phyloP scores from a whole-genome alignment of 441 rosid genomes.

The Erodium moschatum region DNA sequence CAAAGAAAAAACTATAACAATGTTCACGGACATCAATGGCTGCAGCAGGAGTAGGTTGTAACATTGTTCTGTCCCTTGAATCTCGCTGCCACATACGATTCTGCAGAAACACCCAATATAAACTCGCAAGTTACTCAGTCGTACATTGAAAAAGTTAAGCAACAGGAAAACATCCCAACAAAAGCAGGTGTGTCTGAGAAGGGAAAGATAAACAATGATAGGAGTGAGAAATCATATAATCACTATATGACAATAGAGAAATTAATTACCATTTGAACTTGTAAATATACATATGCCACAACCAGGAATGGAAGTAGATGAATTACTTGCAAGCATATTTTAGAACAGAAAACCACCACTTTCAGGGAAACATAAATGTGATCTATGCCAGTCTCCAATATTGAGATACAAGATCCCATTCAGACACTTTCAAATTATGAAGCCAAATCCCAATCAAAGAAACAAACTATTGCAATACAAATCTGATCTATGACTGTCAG shows the following conservation, averaged over 20 bases:
- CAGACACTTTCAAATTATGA: neutral
- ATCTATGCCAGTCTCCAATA: neutral
- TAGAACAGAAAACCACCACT: conserved; percentile 4
- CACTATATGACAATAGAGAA: neutral
- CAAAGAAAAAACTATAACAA: conserved; percentile 15
- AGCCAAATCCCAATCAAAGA: neutral
- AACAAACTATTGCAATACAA: conserved; percentile 3
- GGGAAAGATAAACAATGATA: neutral
- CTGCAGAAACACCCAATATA: conserved; percentile 34
- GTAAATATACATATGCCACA: neutral
- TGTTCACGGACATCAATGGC: conserved; percentile 65
- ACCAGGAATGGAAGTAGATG: neutral
- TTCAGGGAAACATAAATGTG: neutral
- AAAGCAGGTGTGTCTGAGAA: neutral
- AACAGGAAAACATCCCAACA: conserved; percentile 12
- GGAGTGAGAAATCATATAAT: conserved; percentile 1
- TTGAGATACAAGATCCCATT: conserved; percentile 1
- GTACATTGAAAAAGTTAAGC: conserved; percentile 2
- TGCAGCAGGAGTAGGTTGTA: conserved; percentile 91
- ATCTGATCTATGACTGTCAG: neutral
- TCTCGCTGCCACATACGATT: conserved; percentile 78
- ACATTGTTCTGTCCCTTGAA: conserved; percentile 59
- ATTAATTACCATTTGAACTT: neutral
- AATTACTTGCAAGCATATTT: conserved; percentile 3
- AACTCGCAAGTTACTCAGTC: conserved; percentile 14